Percentiles rank a stretch among this genome's conserved stretches.
Evolutionary conservation across 1,284 basidiomycete species (phyloP).

Genomic region (Ceratobasidium sp.): DNA sequence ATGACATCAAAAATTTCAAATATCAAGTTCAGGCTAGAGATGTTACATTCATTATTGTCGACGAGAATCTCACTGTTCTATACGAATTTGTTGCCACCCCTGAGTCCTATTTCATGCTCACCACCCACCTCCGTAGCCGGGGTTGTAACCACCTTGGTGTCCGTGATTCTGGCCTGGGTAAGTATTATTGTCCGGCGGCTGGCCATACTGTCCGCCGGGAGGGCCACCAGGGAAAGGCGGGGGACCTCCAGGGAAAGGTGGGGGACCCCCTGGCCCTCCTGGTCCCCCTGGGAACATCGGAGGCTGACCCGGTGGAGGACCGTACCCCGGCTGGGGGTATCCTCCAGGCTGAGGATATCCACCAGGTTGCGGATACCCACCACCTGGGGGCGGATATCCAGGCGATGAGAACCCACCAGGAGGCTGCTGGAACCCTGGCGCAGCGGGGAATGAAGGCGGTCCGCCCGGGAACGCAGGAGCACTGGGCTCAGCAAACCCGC

Average conservation of each 20-base stretch:
- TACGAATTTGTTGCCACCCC: background rate
- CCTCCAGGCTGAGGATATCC: conserved; percentile 29
- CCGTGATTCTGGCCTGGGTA: conserved; percentile 40
- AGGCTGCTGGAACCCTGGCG: conserved; percentile 22
- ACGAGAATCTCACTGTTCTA: background rate
- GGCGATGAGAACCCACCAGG: conserved; percentile 15
- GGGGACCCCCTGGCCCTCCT: conserved; percentile 21
- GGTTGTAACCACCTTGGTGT: conserved; percentile 35
- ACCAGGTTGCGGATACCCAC: conserved; percentile 11
- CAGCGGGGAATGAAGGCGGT: conserved; percentile 48
- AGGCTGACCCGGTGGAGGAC: conserved; percentile 49
- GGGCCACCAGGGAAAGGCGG: conserved; percentile 13
- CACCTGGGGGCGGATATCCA: conserved; percentile 1
- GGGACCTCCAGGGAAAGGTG: conserved; percentile 9
- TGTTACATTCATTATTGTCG: background rate
- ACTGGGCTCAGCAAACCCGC: conserved; percentile 15
- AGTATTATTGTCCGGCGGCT: conserved; percentile 15
- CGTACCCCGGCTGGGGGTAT: conserved; percentile 46
- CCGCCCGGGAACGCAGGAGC: conserved; percentile 47
- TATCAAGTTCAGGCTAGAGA: background rate
- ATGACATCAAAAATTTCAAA: conserved; percentile 15
- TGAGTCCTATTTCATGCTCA: conserved; percentile 9
- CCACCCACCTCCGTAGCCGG: conserved; percentile 25
- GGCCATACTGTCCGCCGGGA: background rate
- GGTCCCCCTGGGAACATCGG: conserved; percentile 34